Evolutionary conservation across 1,284 basidiomycete genomes (phyloP).

Genomic region (Mrakiaceae sp.): DNA sequence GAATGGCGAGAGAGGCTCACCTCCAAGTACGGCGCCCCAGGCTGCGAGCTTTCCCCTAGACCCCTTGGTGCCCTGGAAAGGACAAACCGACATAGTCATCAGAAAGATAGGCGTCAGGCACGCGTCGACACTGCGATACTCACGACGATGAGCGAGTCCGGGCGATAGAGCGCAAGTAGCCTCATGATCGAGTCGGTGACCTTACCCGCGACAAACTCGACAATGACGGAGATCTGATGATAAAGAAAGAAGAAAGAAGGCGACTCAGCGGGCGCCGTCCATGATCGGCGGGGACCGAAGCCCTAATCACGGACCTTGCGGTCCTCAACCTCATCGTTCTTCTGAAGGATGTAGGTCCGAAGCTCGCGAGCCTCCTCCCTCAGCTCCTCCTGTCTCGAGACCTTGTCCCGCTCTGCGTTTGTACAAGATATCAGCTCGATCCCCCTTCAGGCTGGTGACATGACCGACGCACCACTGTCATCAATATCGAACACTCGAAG

Average conservation of each 20-base stretch:
- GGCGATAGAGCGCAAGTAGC: slow-evolving; percentile 87
- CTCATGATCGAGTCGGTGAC: slow-evolving; percentile 80
- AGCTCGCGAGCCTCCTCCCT: slow-evolving; percentile 79
- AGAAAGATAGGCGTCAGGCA: not conserved
- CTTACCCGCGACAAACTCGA: slow-evolving; percentile 87
- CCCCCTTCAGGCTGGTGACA: not conserved
- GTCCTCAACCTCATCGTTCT: slow-evolving; percentile 68
- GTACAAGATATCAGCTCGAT: not conserved
- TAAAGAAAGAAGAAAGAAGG: not conserved
- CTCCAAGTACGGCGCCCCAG: slow-evolving; percentile 48
- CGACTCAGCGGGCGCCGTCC: too few species aligned
- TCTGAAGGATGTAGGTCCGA: slow-evolving; percentile 67
- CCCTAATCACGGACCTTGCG: slow-evolving; percentile 29
- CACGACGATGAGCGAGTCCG: slow-evolving; percentile 47
- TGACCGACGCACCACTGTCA: slow-evolving; percentile 46
- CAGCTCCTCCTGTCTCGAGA: slow-evolving; percentile 56
- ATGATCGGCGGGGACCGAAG: too few species aligned
- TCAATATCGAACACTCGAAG: slow-evolving; percentile 81
- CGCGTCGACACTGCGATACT: not conserved
- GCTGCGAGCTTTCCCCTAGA: slow-evolving; percentile 48
- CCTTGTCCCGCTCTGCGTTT: slow-evolving; percentile 48
- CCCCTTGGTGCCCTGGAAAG: slow-evolving; percentile 58
- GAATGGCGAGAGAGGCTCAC: slow-evolving; percentile 14
- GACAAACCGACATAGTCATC: slow-evolving; percentile 45
- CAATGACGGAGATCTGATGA: slow-evolving; percentile 68